phyloP scores from a whole-genome alignment of 331 rosid species.

The Malus hybrid region DNA sequence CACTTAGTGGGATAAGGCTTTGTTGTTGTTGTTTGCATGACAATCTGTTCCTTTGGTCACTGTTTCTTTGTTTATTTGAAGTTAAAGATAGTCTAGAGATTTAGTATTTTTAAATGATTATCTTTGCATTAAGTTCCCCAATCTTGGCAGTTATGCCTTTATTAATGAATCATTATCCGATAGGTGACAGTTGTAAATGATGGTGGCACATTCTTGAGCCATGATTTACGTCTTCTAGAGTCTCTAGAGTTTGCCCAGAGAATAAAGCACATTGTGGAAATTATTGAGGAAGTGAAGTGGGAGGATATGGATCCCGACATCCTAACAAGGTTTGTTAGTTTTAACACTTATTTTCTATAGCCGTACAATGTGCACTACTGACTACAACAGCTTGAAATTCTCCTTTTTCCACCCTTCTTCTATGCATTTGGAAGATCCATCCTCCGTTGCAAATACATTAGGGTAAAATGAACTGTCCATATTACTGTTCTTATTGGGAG shows the following conservation, averaged over 20 bases:
- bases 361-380: background rate
- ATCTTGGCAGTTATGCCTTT: background rate
- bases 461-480: background rate
- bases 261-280: slow-evolving; percentile 72
- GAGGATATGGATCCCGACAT: slow-evolving; percentile 70
- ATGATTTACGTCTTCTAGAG: slow-evolving; percentile 89
- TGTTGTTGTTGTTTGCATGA: no score
- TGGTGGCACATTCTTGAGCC: slow-evolving; percentile 68
- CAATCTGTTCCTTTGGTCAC: background rate
- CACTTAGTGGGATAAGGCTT: no score
- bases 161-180: background rate
- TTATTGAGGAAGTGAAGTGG: slow-evolving; percentile 80
- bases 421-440: background rate
- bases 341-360: background rate
- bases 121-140: background rate
- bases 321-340: slow-evolving; percentile 63
- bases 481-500: no score
- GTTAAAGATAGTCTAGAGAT: background rate
- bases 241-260: slow-evolving; percentile 78
- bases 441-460: background rate
- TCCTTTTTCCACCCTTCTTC: background rate
- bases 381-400: background rate
- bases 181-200: slow-evolving; percentile 57
- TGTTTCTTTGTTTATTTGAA: background rate
- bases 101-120: background rate